Conservation (phyloP, 176 grass and related monocot species). For the Elymus sibiricus region DNA sequence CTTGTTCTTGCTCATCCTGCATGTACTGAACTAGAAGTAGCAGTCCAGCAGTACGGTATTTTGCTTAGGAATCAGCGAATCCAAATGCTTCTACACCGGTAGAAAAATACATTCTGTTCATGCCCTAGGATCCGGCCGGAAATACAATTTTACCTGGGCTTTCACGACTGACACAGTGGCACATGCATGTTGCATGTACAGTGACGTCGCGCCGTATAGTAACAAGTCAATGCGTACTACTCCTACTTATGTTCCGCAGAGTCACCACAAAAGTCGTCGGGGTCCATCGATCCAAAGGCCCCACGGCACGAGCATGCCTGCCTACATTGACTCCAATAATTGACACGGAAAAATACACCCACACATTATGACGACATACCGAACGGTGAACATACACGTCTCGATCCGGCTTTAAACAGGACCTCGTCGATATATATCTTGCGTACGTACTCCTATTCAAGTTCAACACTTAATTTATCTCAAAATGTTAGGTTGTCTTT, state of each 20-base stretch:
- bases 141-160: background rate
- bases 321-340: slow-evolving; percentile 11
- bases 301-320: background rate
- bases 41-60: no score
- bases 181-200: background rate
- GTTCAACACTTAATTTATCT: no score
- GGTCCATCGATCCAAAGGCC: background rate
- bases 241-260: background rate
- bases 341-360: background rate
- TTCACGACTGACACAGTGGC: background rate
- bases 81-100: no score
- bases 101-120: no score
- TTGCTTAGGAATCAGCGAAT: no score
- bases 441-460: no score
- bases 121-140: no score
- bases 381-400: background rate
- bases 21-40: no score
- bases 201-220: background rate
- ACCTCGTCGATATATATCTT: background rate
- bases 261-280: background rate
- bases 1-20: no score
- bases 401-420: background rate
- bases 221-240: background rate
- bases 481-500: no score
- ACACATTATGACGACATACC: background rate